phyloP scores from a whole-genome alignment of 2,329 filamentous ascomycete species.

The Monilinia fructigena region DNA sequence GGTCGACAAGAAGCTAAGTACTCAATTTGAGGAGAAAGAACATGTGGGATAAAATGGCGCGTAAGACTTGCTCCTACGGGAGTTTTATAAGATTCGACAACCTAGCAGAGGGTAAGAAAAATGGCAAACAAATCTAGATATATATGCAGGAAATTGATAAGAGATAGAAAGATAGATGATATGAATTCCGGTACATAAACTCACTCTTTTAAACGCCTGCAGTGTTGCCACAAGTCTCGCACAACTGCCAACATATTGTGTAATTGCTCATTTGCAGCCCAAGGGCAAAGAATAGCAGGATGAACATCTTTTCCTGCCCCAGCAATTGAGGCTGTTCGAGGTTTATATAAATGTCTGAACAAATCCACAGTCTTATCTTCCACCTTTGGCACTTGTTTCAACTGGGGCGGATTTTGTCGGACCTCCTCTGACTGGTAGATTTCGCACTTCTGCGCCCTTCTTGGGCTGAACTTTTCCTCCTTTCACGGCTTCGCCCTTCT shows the following conservation, averaged over 20 bases:
- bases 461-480: conserved; percentile 44
- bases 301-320: conserved; percentile 72
- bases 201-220: conserved; percentile 81
- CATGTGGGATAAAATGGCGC: conserved; percentile 86
- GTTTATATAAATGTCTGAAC: conserved; percentile 81
- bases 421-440: conserved; percentile 33
- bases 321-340: conserved; percentile 62
- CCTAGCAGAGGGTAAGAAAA: conserved; percentile 48
- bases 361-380: conserved; percentile 68
- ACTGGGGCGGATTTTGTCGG: conserved; percentile 37
- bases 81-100: conserved; percentile 90
- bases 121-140: conserved; percentile 1
- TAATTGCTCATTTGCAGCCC: conserved; percentile 84
- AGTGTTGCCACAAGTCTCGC: conserved; percentile 84
- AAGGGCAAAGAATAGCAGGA: conserved; percentile 74
- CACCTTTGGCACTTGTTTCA: conserved; percentile 51
- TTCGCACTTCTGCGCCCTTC: conserved; percentile 34
- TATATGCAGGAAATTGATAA: neutral
- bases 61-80: conserved; percentile 81
- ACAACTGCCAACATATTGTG: conserved; percentile 80
- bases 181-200: conserved; percentile 29
- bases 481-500: conserved; percentile 38
- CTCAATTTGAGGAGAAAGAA: conserved; percentile 91
- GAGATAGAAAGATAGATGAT: neutral
- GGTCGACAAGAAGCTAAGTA: conserved; percentile 93